A percentile compares a stretch with the other conserved stretches of the same genome.
Conservation (phyloP, 805 yeast species). For the Saturnispora dispora region DNA sequence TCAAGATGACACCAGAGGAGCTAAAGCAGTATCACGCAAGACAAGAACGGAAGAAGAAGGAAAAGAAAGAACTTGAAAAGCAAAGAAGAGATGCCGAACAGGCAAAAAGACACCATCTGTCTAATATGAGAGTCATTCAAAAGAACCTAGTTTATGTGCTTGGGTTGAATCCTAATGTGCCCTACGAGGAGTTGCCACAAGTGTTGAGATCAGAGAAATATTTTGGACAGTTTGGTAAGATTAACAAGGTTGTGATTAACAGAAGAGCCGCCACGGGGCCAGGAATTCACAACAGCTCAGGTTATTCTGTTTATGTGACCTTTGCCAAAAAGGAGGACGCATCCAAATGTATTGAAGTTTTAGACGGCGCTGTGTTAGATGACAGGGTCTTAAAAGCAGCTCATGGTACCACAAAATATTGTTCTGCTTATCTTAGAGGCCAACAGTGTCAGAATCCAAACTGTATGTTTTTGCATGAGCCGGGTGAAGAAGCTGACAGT, state of each 20-base stretch:
- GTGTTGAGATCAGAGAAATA: constrained; percentile 82
- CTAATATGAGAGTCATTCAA: constrained; percentile 97
- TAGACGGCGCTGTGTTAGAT: constrained; percentile 88
- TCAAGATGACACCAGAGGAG: constrained; percentile 76
- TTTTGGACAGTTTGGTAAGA: constrained; percentile 98
- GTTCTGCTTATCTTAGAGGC: constrained; percentile 91
- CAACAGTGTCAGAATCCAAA: constrained; percentile 97
- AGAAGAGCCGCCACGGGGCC: constrained; percentile 49
- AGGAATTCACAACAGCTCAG: constrained; percentile 42
- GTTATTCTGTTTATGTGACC: constrained; percentile 93
- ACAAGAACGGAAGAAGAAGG: constrained; percentile 73
- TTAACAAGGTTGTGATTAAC: constrained; percentile 87
- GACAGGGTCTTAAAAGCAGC: constrained; percentile 89
- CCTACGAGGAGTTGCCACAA: constrained; percentile 77
- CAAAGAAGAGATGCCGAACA: constrained; percentile 87
- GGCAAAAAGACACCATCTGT: constrained; percentile 76
- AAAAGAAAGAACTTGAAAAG: constrained; percentile 77
- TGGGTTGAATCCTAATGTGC: constrained; percentile 81
- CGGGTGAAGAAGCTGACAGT: constrained; percentile 98
- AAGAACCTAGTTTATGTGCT: constrained; percentile 94
- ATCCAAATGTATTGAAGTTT: constrained; percentile 80
- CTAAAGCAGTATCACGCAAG: constrained; percentile 72
- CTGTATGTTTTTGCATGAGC: constrained; percentile 98
- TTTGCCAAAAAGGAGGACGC: constrained; percentile 93
- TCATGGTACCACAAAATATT: constrained; percentile 96